These are phyloP conservation scores for Aureobasidium sp. DNA, from an alignment of 2,329 filamentous ascomycete genomes.

Conservation along the genomic window DNA sequence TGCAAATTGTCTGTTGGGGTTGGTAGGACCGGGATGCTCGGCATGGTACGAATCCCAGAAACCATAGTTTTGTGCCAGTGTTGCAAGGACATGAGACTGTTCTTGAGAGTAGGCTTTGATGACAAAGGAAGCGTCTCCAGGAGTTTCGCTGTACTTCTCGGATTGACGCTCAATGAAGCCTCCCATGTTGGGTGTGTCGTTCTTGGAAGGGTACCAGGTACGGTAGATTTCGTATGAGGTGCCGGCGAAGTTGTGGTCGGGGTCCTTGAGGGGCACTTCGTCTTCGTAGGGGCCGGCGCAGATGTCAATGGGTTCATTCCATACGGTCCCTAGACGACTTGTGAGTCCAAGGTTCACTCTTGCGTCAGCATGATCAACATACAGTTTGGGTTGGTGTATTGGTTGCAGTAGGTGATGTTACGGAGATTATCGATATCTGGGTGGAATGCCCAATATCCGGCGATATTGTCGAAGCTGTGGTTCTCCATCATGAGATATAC, in stretches of 20 bases:
- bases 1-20: conserved; percentile 34
- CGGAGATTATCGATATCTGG: conserved; percentile 31
- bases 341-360: neutral
- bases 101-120: conserved; percentile 32
- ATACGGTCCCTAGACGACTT: conserved; percentile 22
- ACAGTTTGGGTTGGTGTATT: conserved; percentile 33
- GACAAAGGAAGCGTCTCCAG: conserved; percentile 30
- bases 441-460: conserved; percentile 32
- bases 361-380: neutral
- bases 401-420: conserved; percentile 29
- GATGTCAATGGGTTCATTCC: conserved; percentile 29
- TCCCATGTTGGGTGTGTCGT: conserved; percentile 31
- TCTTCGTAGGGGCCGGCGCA: conserved; percentile 30
- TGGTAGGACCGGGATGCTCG: conserved; percentile 34
- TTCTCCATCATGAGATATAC: conserved; percentile 34
- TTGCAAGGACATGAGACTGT: conserved; percentile 28
- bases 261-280: conserved; percentile 30
- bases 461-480: conserved; percentile 35
- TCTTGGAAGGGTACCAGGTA: conserved; percentile 30
- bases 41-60: conserved; percentile 33
- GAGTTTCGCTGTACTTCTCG: conserved; percentile 29
- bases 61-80: conserved; percentile 31
- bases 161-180: conserved; percentile 34
- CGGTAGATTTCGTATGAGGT: conserved; percentile 31
- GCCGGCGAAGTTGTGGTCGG: conserved; percentile 26